Evolutionary conservation across 106 monocot genomes (phyloP), one percentile per base, ranked within the genome.

Genomic region (Dendrobium huoshanense): DNA sequence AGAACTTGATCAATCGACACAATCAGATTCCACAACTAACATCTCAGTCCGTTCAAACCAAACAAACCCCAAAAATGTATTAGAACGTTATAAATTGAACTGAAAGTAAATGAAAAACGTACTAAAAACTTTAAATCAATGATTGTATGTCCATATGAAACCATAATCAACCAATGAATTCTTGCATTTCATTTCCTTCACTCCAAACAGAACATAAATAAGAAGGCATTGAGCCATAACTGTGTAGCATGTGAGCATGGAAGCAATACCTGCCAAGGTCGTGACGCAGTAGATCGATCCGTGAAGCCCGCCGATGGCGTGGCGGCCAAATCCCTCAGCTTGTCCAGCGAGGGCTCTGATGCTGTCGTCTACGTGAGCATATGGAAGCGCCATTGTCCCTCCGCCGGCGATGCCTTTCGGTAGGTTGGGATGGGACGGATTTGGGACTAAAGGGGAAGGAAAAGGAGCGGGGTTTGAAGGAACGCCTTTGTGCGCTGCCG

Each of bases 281-380:
- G 92, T 97, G 77, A 97, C 96, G 85, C 82, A 85, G 79, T 92
- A 90, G 56, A 92, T 54, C 25, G 81, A 25, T 19, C 96, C 94
- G 45, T 94, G 88, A 77, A 86, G 85, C 1, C 96, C 96, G 10
- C 96, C 96, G 55, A 97, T 79, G 29, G 97, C 89, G 54, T 82
- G 85, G 25, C 88, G 88, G 77, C 94, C 97, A 81, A 94, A 97
- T 9, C 97, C 97, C 86, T 97, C 97, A 41, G 97, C 97, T 27
- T 89, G 82, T 19, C 88, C 92, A 70, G 97, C 92, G 22, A 97
- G 87, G 77, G 85, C 81, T 41, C 86, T 86, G 41, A 97, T 80
- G 44, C 72, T 85, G 29, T 58, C 9, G 77, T 93, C 96, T 24
- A 83, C 91, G 78, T 82, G 75, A 17, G 83, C 67, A 79, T 96